Conservation (phyloP, 345 rosid genomes). For the Boechera divaricarpa region DNA sequence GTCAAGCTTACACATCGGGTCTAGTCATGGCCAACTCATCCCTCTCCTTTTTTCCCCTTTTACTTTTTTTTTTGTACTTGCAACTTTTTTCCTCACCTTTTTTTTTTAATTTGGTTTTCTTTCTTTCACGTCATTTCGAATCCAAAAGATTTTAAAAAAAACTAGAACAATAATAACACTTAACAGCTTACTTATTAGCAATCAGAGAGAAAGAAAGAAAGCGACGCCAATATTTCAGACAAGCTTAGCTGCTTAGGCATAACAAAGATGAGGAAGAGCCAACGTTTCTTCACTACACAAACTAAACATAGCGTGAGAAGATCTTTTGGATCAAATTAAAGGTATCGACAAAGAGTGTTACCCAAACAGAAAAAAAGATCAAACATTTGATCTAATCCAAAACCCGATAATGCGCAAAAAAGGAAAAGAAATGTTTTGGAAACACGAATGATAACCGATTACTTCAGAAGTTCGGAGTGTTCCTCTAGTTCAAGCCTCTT, state of each 20-base stretch:
- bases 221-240: not conserved
- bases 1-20: constrained; percentile 25
- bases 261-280: not conserved
- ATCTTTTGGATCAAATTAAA: not conserved
- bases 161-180: not conserved
- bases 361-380: not conserved
- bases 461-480: not conserved
- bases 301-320: constrained; percentile 15
- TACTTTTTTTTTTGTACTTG: not conserved
- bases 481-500: not conserved
- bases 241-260: not conserved
- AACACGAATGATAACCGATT: not conserved
- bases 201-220: constrained; percentile 17
- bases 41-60: constrained; percentile 5
- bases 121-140: constrained; percentile 13
- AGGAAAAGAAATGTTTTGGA: not conserved
- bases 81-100: not conserved
- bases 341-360: constrained; percentile 15
- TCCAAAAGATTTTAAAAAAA: not conserved
- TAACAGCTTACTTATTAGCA: not conserved
- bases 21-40: constrained; percentile 36
- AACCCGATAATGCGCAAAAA: not conserved
- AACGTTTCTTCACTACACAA: constrained; percentile 5
- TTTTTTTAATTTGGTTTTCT: not conserved
- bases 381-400: not conserved